Base-by-base conservation (phyloP, 1,284 basidiomycete species). In the Lignosus rhinocerotis region DNA sequence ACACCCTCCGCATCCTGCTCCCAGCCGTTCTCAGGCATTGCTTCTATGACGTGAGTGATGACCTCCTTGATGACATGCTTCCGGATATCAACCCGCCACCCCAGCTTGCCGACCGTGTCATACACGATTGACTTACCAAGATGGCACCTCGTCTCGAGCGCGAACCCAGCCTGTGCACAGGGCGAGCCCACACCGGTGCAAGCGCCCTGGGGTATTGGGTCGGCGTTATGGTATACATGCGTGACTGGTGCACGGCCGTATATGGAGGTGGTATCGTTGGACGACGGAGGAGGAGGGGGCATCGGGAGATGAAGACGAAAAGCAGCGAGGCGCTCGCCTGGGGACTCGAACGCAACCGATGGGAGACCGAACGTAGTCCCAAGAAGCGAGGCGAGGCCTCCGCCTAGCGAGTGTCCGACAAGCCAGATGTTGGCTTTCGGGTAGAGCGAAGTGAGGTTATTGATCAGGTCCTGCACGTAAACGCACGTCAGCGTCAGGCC, bases 331-430 rank as follows among this genome's bases (percentile, higher is more conserved):
- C 87, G 82, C 69, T 99, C 97, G 16, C 94, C 96, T 0, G 95
- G 96, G 11, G 94, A 83, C 75, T 98, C 95, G 70, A 96, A 98
- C 0, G 96, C 88, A 43, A 99, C 88, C 1, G 88, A 90, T 0
- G 96, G 97, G 2, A 94, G 80, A n/a, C 96, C 97, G 69, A 96
- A 98, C 0, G 96, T 96, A 2, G 91, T 84, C 0, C 93, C 95
- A 5, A 99, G 81, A 41, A 99, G 83, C 12, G 92, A 87, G 6
- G 95, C 90, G 10, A 98, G 77, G 0, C 91, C 87, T 1, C 96
- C 96, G 25, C 96, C 97, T 7, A 99, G 80, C 17, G 88, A 90
- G 66, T 92, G 91, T 0, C 96, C 96, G 11, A 90, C 87, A 6
- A 99, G 82, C 96, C 96, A 99, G 59, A 99, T 86, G 65, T 92